Base-by-base conservation (phyloP, 176 grass and related monocot species). In the Hordeum marinum region DNA sequence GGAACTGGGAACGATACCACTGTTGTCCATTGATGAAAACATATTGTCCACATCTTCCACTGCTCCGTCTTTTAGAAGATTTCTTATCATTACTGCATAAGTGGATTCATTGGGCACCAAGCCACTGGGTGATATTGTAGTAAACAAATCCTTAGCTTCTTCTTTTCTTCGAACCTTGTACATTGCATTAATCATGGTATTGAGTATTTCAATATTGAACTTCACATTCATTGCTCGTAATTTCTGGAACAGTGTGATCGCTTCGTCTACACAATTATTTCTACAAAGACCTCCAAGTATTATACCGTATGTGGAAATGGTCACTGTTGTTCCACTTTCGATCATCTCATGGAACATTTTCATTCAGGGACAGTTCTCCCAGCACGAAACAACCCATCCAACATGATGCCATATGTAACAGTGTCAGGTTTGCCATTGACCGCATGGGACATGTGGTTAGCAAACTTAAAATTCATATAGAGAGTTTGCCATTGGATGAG, bases 141-240 rank as follows among this genome's bases (percentile, higher is more conserved):
- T 3, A 48, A 74, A 48, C 70, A 74, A 48, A 29, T 74, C 70
- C 13, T 48, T 27, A 27, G 70, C 70, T 29, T 74, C 70, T 27
- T 48, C 70, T 9, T 1, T 74, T 74, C 70, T 74, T 5, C 2
- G 7, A 74, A 74, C 41, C 70, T 48, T 74, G 24, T 18, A 10
- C 69, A 48, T 74, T 74, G 41, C 70, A 73, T 27, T 73, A 17
- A 73, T 73, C 70, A 74, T 74, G 23, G 24, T 74, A 74, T 74
- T 74, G 23, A 74, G 0, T 48, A 1, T 74, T 74, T 1, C 0
- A 74, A 74, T 74, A 29, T 48, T 4, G 1, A 74, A 48, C 1
- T 74, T 48, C 8, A 48, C 13, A 48, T 74, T 74, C 70, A 74
- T 74, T 48, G 41, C 3, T 29, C 24, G 3, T 29, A 74, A 48